These are phyloP conservation scores for Populus davidiana DNA, from an alignment of 345 rosid genomes.

Conservation along the genomic window DNA sequence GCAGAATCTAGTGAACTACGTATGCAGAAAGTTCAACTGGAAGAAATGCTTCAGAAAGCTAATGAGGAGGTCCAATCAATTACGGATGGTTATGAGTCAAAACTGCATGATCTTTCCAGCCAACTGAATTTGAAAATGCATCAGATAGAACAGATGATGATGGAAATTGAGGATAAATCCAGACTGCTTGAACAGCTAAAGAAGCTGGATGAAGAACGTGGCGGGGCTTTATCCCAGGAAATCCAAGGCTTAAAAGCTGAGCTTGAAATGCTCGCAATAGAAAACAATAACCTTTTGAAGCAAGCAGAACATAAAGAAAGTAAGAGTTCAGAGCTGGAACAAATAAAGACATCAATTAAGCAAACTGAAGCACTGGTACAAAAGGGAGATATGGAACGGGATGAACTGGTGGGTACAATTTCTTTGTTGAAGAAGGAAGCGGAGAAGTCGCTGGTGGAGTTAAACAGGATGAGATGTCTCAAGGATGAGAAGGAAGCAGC, in stretches of 20 bases:
- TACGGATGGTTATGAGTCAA: conserved; percentile 48
- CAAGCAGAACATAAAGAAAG: conserved; percentile 38
- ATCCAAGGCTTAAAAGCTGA: conserved; percentile 41
- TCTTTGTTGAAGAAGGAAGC: conserved; percentile 47
- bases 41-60: conserved; percentile 57
- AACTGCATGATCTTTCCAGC: conserved; percentile 43
- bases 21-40: conserved; percentile 55
- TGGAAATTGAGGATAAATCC: conserved; percentile 48
- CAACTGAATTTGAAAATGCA: conserved; percentile 40
- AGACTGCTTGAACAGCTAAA: conserved; percentile 49
- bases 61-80: conserved; percentile 47
- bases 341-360: conserved; percentile 35
- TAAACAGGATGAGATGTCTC: conserved; percentile 35
- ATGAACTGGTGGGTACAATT: conserved; percentile 36
- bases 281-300: conserved; percentile 27
- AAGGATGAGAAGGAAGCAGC: conserved; percentile 47
- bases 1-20: conserved; percentile 63
- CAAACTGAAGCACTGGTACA: conserved; percentile 45
- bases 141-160: conserved; percentile 42
- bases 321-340: conserved; percentile 42
- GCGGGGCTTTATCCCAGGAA: conserved; percentile 35
- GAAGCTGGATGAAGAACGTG: conserved; percentile 46
- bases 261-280: conserved; percentile 35
- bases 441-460: conserved; percentile 41
- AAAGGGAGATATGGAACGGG: conserved; percentile 38